A percentile compares a stretch with the other conserved stretches of the same genome.
Conservation (phyloP, 108 stramenopile genomes). For the Epithemia pelagica region DNA sequence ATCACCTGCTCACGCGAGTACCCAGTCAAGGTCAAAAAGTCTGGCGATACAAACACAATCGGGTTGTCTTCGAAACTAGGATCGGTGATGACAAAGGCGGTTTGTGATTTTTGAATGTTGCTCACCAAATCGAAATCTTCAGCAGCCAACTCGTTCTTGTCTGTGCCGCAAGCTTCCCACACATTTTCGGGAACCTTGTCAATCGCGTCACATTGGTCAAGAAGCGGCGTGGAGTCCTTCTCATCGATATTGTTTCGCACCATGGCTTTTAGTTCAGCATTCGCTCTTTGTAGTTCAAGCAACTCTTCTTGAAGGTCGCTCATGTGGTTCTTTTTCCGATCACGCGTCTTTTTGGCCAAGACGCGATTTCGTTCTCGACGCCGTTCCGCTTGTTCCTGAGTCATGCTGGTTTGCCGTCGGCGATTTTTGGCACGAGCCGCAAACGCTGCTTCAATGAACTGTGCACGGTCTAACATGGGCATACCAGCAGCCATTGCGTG, state of each 20-base stretch:
- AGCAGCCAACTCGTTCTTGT: not conserved
- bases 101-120: constrained; percentile 86
- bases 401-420: not conserved
- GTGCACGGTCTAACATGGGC: not conserved
- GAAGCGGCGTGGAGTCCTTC: not conserved
- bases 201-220: constrained; percentile 1
- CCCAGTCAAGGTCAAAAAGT: constrained; percentile 88
- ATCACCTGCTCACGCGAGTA: constrained; percentile 83
- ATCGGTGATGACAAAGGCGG: constrained; percentile 92
- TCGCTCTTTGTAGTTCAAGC: constrained; percentile 5
- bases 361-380: constrained; percentile 8
- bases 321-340: not conserved
- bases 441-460: not conserved
- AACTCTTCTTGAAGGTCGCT: not conserved
- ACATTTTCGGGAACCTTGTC: constrained; percentile 5
- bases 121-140: constrained; percentile 60
- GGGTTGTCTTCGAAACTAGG: constrained; percentile 92
- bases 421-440: not conserved
- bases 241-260: not conserved
- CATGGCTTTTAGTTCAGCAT: constrained; percentile 1
- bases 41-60: constrained; percentile 81
- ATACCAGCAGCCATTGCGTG: not conserved
- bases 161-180: not conserved
- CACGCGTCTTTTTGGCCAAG: constrained; percentile 7
- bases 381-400: constrained; percentile 1